Evolutionary conservation across 2,329 filamentous ascomycete species (phyloP), one percentile per base, ranked within the genome.

Genomic region (Alternaria incomplexa): DNA sequence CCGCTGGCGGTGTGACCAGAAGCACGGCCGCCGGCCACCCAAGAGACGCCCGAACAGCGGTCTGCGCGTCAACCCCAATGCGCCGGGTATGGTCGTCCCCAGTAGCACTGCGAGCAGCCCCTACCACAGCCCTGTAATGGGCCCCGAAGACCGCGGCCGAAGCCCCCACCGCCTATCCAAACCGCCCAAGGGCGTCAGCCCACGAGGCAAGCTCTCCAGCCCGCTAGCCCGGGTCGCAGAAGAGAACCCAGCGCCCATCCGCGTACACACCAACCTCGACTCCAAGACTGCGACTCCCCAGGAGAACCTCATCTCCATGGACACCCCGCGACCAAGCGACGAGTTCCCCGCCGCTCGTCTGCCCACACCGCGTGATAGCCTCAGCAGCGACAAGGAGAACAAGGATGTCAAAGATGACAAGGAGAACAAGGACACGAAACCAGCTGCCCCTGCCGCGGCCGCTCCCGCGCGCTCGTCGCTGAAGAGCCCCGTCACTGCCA

Each of bases 1-100:
- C 72, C 88, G 96, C 71, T 98, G 96, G 93, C 90, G 96, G 77
- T 90, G 91, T 82, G 96, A 99, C 78, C 95, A 98, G 80, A 98
- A 97, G 83, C 91, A 96, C 79, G 95, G 95, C 51, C 84, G 88
- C 58, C 85, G 84, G 69, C 79, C 78, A 32, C 84, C 84, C 46
- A 86, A 83, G 68, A 83, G 82, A 73, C 84, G 84, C 68, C 81
- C 69, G 20, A 73, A 69, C 66, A 77, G 82, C 67, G 80, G 84
- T 61, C 78, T 87, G 72, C 84, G 85, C 32, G 82, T 87, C 65
- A 88, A 86, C 68, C 83, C 85, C 15, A 83, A 82, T 48, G 77
- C 83, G n/a, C 79, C 80, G 6, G 80, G 80, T 25, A 79, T 80
- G 57, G 78, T 77, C 55, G 81, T 76, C 20, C 70, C 83, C 13